Percentiles rank a stretch among this genome's conserved stretches.
phyloP scores from a whole-genome alignment of 148 eudicot species.

The Vaccinium corymbosum region DNA sequence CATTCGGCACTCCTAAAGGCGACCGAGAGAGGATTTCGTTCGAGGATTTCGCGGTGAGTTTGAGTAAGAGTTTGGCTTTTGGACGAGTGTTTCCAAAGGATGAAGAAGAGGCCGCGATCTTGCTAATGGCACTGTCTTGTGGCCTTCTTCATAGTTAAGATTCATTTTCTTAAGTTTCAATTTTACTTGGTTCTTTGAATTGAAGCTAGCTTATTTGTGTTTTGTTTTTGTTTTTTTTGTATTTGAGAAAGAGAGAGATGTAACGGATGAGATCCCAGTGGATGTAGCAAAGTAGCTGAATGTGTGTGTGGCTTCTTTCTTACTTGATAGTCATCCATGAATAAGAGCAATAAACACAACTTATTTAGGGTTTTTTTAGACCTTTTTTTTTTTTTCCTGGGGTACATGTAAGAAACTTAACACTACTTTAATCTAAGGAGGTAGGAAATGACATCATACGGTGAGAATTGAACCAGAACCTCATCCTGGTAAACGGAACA shows the following conservation, averaged over 20 bases:
- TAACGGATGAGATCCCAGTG: background rate
- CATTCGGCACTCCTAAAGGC: background rate
- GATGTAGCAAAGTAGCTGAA: background rate
- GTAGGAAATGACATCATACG: no score
- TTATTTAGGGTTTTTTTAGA: background rate
- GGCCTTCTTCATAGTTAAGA: slow-evolving; percentile 26
- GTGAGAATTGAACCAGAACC: no score
- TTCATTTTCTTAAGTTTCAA: background rate
- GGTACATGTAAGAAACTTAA: no score
- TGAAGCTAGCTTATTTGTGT: background rate
- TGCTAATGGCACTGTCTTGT: slow-evolving; percentile 60
- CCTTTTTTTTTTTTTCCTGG: background rate
- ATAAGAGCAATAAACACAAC: background rate
- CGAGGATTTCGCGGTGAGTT: slow-evolving; percentile 21
- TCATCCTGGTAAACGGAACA: no score
- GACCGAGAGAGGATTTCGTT: slow-evolving; percentile 3
- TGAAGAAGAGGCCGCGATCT: slow-evolving; percentile 63
- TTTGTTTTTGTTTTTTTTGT: background rate
- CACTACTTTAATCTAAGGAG: no score
- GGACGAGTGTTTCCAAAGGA: slow-evolving; percentile 36
- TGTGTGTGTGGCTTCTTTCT: background rate
- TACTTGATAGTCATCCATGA: background rate
- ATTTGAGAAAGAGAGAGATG: background rate
- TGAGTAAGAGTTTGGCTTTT: slow-evolving; percentile 16
- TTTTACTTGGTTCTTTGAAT: background rate